Base-by-base conservation (phyloP, 257 asterid genomes). In the Jacaranda copaia region DNA sequence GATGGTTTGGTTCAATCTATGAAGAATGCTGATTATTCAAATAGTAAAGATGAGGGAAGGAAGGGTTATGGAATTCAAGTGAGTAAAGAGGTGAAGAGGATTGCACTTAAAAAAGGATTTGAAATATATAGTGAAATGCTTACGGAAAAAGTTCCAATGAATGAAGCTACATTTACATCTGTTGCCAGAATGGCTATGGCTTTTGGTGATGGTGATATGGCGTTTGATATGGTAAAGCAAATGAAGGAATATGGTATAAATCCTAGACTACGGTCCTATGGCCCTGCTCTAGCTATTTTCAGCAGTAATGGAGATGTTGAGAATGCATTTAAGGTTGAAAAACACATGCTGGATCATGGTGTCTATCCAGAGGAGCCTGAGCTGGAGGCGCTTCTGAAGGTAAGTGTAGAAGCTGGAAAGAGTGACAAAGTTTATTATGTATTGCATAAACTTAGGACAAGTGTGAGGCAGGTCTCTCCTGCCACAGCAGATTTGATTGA, bases 171-270 rank as follows among this genome's bases (percentile, higher is more conserved):
- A 16, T 83, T 91, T 19, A 93, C 98, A 6, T 88, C 95, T 14
- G 90, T 91, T 56, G 97, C 98, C 1, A 88, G 98, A 84, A 87
- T 93, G 93, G 93, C 97, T 7, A 85, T 89, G 90, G 87, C 96
- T 57, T 74, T 87, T 45, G 91, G 91, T 8, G 92, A 93, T 77
- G 97, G 97, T 32, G 92, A 89, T 8, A 81, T 85, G 95, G 96
- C 98, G 16, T 87, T 93, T 80, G 85, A 88, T 79, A 71, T 86
- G 68, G 96, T 91, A 39, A 90, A 85, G 74, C 81, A 89, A 80
- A 91, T 93, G 97, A 87, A 90, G 65, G 89, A 86, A 75, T 42
- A 78, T 1, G 91, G 97, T 43, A 77, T 90, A 77, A 87, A 74
- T 61, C 97, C 97, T 59, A 84, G 89, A 65, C 72, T 93, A 32